Evolutionary conservation across 495 filamentous ascomycete species (phyloP).

Genomic region (Extremus antarcticus): DNA sequence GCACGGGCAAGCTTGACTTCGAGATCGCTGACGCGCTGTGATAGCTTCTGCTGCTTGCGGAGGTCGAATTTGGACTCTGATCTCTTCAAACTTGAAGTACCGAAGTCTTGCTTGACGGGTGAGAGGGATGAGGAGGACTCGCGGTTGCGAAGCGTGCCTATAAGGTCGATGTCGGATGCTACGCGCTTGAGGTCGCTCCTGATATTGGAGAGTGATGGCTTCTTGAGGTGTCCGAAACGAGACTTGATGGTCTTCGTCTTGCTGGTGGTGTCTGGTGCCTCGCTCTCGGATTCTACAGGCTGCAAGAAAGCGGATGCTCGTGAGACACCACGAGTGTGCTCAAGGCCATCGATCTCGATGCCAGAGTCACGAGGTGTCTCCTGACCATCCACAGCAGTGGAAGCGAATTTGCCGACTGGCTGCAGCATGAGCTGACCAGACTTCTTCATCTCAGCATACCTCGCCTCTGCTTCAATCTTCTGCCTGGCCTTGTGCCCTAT

Average conservation of each 20-base stretch:
- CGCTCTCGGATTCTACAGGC: not conserved
- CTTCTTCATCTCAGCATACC: slow-evolving; percentile 53
- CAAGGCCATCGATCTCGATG: slow-evolving; percentile 11
- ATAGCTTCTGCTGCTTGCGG: slow-evolving; percentile 48
- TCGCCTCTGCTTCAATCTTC: slow-evolving; percentile 33
- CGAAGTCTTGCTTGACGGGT: slow-evolving; percentile 11
- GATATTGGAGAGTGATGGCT: slow-evolving; percentile 20
- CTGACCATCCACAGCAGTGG: not conserved
- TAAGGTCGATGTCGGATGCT: slow-evolving; percentile 25
- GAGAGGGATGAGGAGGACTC: slow-evolving; percentile 26
- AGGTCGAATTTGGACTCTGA: slow-evolving; percentile 51
- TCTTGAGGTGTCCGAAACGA: slow-evolving; percentile 32
- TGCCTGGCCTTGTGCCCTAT: slow-evolving; percentile 21
- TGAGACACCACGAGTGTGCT: not conserved
- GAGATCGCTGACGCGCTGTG: slow-evolving; percentile 55
- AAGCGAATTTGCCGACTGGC: slow-evolving; percentile 2
- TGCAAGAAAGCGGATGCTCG: not conserved
- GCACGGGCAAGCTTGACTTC: slow-evolving; percentile 51
- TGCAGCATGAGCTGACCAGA: slow-evolving; percentile 42
- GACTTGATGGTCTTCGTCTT: slow-evolving; percentile 13
- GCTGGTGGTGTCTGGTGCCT: slow-evolving; percentile 4
- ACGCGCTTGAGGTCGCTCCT: slow-evolving; percentile 30
- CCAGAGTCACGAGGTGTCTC: slow-evolving; percentile 22
- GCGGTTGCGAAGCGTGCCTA: slow-evolving; percentile 13
- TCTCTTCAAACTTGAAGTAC: slow-evolving; percentile 30